Evolutionary conservation across 208 protist species (phyloP).

Genomic region (Histomonas meleagridis): DNA sequence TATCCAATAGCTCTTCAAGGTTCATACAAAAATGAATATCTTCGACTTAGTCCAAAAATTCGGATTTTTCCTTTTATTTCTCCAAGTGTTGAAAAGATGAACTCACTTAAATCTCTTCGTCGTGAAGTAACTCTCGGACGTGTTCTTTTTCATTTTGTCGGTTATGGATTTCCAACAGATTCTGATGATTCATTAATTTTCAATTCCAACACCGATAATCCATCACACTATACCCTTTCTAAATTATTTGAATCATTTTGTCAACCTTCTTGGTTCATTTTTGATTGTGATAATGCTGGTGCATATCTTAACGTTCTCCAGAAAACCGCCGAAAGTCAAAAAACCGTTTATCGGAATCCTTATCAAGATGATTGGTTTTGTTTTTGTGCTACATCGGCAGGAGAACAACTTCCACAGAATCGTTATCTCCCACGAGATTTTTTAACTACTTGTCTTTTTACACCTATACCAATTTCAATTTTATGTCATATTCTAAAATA

Average conservation of each 20-base stretch:
- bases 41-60: not conserved
- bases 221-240: not conserved
- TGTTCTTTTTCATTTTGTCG: not conserved
- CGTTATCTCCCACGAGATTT: not conserved
- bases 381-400: not conserved
- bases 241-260: not conserved
- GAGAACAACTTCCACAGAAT: not conserved
- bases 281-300: not conserved
- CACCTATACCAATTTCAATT: not conserved
- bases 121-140: not conserved
- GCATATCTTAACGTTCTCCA: not conserved
- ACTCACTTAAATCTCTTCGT: not conserved
- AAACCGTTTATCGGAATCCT: not conserved
- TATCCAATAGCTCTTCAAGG: not conserved
- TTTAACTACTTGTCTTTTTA: slow-evolving; percentile 19
- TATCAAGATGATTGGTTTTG: not conserved
- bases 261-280: slow-evolving; percentile 29
- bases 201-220: not conserved
- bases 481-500: slow-evolving; percentile 27
- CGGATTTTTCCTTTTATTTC: not conserved
- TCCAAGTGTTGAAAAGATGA: not conserved
- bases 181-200: not conserved
- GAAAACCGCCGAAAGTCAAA: not conserved
- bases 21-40: not conserved
- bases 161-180: not conserved